Percentiles rank a stretch among this genome's conserved stretches.
These are phyloP conservation scores for Colletotrichum sojae DNA, from an alignment of 2,329 filamentous ascomycete species.

Conservation along the genomic window DNA sequence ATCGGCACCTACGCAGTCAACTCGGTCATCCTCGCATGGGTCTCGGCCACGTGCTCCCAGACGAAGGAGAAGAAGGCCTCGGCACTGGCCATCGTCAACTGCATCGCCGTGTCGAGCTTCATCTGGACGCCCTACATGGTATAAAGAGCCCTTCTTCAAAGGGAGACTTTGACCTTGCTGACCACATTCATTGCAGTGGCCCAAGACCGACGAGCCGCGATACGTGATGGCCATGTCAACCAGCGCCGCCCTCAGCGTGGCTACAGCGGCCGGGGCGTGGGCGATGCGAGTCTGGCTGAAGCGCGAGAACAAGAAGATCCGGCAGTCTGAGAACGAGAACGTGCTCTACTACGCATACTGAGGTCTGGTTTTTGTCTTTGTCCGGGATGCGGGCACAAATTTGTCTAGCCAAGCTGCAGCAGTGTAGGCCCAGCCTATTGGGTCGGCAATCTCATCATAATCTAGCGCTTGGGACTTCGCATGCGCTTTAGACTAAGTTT, in stretches of 20 bases:
- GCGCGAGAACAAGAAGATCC: slow-evolving; percentile 45
- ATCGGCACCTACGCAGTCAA: slow-evolving; percentile 51
- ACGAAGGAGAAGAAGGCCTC: slow-evolving; percentile 57
- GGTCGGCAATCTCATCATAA: too few species aligned
- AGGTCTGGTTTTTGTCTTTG: background rate
- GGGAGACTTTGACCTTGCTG: background rate
- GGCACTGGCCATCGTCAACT: slow-evolving; percentile 51
- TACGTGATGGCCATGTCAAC: slow-evolving; percentile 48
- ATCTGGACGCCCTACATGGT: slow-evolving; percentile 43
- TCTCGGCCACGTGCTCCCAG: slow-evolving; percentile 52
- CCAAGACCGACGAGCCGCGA: slow-evolving; percentile 46
- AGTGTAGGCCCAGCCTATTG: too few species aligned
- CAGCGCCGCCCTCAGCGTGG: slow-evolving; percentile 43
- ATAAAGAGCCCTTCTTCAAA: background rate
- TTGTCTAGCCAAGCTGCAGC: too few species aligned
- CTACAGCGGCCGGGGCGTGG: slow-evolving; percentile 40
- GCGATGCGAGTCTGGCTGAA: slow-evolving; percentile 42
- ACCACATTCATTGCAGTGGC: slow-evolving; percentile 47
- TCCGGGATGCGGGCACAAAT: too few species aligned
- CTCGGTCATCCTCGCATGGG: slow-evolving; percentile 55
- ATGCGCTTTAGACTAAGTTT: too few species aligned
- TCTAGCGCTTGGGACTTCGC: too few species aligned
- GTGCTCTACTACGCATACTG: slow-evolving; percentile 32
- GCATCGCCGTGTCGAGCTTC: slow-evolving; percentile 39
- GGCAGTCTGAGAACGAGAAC: slow-evolving; percentile 41